Percentiles rank a stretch among this genome's conserved stretches.
Conservation (phyloP, 805 yeast genomes). For the Metschnikowia chrysomelidarum region DNA sequence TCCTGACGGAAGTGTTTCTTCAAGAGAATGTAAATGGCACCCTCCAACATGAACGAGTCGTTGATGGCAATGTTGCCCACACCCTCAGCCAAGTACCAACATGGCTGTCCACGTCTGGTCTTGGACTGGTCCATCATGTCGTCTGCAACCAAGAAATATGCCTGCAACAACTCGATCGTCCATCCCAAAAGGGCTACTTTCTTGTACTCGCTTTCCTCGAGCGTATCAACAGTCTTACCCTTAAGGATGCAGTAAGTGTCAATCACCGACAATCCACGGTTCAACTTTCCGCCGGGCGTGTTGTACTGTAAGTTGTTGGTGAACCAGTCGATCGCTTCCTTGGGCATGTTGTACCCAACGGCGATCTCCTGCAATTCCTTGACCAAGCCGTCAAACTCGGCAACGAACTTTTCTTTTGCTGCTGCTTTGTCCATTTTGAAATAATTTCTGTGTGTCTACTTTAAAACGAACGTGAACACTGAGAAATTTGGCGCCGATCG, state of each 20-base stretch:
- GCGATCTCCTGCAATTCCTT: conserved; percentile 67
- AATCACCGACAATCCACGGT: conserved; percentile 93
- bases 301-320: conserved; percentile 71
- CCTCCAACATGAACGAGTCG: conserved; percentile 96
- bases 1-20: conserved; percentile 86
- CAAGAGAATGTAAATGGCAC: conserved; percentile 83
- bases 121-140: conserved; percentile 97
- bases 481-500: no score
- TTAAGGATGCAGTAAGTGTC: conserved; percentile 86
- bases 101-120: conserved; percentile 97
- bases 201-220: conserved; percentile 68
- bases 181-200: conserved; percentile 90
- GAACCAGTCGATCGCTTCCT: conserved; percentile 86
- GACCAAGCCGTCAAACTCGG: conserved; percentile 74
- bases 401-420: conserved; percentile 55
- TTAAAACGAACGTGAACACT: no score
- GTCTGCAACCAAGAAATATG: conserved; percentile 95
- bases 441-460: no score
- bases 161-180: conserved; percentile 93
- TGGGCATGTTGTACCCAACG: conserved; percentile 72
- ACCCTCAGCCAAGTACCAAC: conserved; percentile 84
- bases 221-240: conserved; percentile 51
- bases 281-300: conserved; percentile 94
- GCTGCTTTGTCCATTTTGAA: conserved; percentile 29
- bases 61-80: conserved; percentile 95